Evolutionary conservation across 768 basidiomycete genomes (phyloP).

Genomic region (Lentinula sp.): DNA sequence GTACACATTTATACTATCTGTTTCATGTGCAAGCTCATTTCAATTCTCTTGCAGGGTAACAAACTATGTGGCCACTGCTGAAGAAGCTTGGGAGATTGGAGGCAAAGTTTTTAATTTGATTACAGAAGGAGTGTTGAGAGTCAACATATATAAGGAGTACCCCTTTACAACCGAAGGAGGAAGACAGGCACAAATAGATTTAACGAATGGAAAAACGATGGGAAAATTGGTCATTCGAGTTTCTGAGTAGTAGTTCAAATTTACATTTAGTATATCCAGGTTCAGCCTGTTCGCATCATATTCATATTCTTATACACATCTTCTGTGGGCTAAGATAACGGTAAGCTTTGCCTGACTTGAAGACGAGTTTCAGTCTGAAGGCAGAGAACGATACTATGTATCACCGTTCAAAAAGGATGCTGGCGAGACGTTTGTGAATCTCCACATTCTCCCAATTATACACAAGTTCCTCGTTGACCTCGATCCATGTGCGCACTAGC

Average conservation of each 20-base stretch:
- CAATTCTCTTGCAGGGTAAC: constrained; percentile 43
- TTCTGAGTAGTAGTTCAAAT: background rate
- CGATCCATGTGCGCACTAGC: too few relatives aligned
- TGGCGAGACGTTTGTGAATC: too few relatives aligned
- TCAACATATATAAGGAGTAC: constrained; percentile 72
- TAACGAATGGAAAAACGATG: constrained; percentile 68
- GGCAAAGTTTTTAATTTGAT: constrained; percentile 59
- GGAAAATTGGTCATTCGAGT: constrained; percentile 49
- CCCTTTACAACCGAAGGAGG: constrained; percentile 80
- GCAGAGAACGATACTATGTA: too few relatives aligned
- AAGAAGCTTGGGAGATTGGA: constrained; percentile 66
- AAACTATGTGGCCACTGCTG: constrained; percentile 69
- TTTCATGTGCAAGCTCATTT: background rate
- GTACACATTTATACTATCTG: constrained; percentile 15
- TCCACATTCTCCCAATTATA: too few relatives aligned
- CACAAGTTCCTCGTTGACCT: too few relatives aligned
- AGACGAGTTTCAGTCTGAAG: too few relatives aligned
- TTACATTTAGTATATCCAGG: too few relatives aligned
- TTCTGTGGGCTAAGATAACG: too few relatives aligned
- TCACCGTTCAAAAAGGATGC: too few relatives aligned
- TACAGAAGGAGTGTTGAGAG: constrained; percentile 51
- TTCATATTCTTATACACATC: too few relatives aligned
- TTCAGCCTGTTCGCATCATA: too few relatives aligned
- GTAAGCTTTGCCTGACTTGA: too few relatives aligned
- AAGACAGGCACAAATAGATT: constrained; percentile 68